Evolutionary conservation across 1,139 yeast genomes (phyloP), one percentile per base, ranked within the genome.

Genomic region (Kodamaea fungicola): DNA sequence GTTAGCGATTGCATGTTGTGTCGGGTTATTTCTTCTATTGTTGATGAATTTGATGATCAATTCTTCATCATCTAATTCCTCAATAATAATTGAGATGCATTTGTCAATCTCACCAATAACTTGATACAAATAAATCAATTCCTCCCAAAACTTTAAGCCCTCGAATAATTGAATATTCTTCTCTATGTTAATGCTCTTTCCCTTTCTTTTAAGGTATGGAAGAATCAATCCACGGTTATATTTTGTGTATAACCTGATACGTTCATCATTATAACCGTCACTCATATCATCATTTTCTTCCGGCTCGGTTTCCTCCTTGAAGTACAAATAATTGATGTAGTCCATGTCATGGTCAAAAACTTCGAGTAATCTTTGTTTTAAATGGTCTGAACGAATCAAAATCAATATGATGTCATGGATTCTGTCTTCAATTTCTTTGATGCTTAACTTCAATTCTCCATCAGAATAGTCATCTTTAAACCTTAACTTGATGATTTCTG

Each of bases 121-220:
- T 6, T 96, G 95, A 44, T 88, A 71, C 27, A 92, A 61, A 50
- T 80, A 89, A 0, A 92, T 95, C 34, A 88, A 67, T 53, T 90
- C 97, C 33, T 83, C 79, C 80, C 71, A 40, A 30, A 16, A 40
- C 26, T 31, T 35, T 22, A 40, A 29, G 67, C 71, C 44, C 62
- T 62, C 32, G 30, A 40, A 38, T 19, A 40, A 30, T 24, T 33
- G 30, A 21, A 40, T 34, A 13, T 24, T 35, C 19, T 13, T 22
- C 26, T 45, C 32, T 34, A 37, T 35, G 35, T 39, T 37, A 31
- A 40, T 40, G 7, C 22, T n/a, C 22, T 42, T 38, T 3, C 13
- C 54, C 50, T 37, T 66, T 62, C 36, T 61, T 42, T 69, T 71
- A 41, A 84, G 63, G 54, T 78, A 88, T 0, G 71, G 70, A 29